Percentiles rank a stretch among this genome's conserved stretches.
Conservation (phyloP, 2,329 filamentous ascomycete species). For the Plenodomus lindquistii region DNA sequence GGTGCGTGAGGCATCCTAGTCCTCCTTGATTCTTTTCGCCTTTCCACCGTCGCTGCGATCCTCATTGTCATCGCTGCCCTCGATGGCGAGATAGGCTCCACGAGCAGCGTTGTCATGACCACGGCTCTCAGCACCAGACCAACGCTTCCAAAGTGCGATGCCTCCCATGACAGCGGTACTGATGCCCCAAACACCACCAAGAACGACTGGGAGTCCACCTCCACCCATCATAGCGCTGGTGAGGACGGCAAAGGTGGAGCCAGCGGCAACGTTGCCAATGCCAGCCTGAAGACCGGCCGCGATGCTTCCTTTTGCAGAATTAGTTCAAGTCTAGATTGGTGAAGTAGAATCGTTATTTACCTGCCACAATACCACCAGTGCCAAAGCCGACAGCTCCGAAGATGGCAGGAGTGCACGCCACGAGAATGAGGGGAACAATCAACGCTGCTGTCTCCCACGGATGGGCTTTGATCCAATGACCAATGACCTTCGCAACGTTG, state of each 20-base stretch:
- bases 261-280: constrained; percentile 19
- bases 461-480: constrained; percentile 5
- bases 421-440: constrained; percentile 3
- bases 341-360: too few species aligned
- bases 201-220: constrained; percentile 11
- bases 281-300: constrained; percentile 22
- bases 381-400: constrained; percentile 9
- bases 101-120: too few species aligned
- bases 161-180: background rate
- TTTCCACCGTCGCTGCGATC: too few species aligned
- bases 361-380: background rate
- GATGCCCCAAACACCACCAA: constrained; percentile 1
- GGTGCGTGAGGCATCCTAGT: too few species aligned
- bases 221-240: constrained; percentile 29
- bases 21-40: too few species aligned
- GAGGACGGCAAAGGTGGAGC: constrained; percentile 20
- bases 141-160: too few species aligned
- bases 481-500: background rate
- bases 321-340: too few species aligned
- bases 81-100: too few species aligned
- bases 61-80: too few species aligned
- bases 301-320: constrained; percentile 13
- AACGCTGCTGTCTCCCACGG: constrained; percentile 7
- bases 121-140: too few species aligned
- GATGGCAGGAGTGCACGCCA: constrained; percentile 1